Conservation (phyloP, 345 rosid genomes). For the Populus davidiana region DNA sequence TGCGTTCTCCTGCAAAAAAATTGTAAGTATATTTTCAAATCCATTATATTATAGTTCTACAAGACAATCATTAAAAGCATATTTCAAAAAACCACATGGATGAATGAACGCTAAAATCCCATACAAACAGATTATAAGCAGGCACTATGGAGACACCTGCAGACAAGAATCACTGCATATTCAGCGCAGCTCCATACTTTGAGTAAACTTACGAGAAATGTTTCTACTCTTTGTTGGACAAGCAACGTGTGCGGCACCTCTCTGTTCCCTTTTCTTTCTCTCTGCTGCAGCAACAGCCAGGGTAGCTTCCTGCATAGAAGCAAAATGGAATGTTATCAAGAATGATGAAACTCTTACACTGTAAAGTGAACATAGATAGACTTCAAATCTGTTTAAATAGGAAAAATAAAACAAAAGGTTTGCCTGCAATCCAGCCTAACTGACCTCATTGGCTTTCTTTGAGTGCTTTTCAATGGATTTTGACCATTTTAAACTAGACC, state of each 20-base stretch:
- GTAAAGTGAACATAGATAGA: background rate
- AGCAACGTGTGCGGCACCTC: conserved; percentile 28
- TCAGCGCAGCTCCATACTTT: conserved; percentile 17
- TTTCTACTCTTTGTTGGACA: conserved; percentile 41
- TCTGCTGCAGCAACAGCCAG: conserved; percentile 79
- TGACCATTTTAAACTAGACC: conserved; percentile 93
- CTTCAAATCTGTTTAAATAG: background rate
- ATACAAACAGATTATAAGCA: background rate
- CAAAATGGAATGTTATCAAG: conserved; percentile 7
- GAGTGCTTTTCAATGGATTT: conserved; percentile 79
- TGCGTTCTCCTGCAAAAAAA: conserved; percentile 55
- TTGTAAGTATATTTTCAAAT: background rate
- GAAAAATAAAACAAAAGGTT: background rate
- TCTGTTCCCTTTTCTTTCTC: conserved; percentile 63
- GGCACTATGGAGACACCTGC: background rate
- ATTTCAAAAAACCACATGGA: background rate
- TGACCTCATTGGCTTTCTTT: conserved; percentile 86
- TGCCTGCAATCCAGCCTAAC: conserved; percentile 21
- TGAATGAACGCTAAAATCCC: background rate
- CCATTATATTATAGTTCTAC: background rate
- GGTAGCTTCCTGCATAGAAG: conserved; percentile 70
- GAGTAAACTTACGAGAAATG: conserved; percentile 48
- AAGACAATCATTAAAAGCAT: conserved; percentile 12
- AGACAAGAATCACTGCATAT: conserved; percentile 9
- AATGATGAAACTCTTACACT: background rate